Percentiles rank a stretch among this genome's conserved stretches.
Conservation (phyloP, 129 eudicot genomes). For the Lonicera japonica region DNA sequence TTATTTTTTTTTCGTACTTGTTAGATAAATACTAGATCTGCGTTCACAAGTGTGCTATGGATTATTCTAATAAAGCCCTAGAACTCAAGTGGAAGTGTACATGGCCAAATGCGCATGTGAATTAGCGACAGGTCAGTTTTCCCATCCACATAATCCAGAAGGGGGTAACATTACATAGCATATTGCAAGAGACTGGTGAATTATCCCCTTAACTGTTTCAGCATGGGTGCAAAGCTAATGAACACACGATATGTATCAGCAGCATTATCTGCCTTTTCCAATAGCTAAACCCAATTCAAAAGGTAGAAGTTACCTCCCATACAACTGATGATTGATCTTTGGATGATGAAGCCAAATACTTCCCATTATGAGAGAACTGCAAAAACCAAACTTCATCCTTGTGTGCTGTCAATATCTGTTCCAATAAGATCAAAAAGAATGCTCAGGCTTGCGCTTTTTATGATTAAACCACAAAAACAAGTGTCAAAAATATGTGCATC, state of each 20-base stretch:
- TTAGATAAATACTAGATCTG: no score
- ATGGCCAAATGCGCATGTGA: no score
- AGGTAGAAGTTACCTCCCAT: slow-evolving; percentile 25
- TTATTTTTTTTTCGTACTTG: no score
- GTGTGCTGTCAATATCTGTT: slow-evolving; percentile 32
- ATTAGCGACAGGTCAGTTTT: no score
- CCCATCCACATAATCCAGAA: no score
- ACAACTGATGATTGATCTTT: slow-evolving; percentile 28
- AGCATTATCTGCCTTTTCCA: neutral
- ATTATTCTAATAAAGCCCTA: no score
- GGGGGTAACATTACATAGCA: no score
- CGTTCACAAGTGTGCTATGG: no score
- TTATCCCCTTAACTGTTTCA: no score
- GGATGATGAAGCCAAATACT: slow-evolving; percentile 42
- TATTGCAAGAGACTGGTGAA: no score
- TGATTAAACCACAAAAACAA: neutral
- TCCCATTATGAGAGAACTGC: slow-evolving; percentile 40
- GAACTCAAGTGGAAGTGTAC: no score
- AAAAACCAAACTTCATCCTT: slow-evolving; percentile 43
- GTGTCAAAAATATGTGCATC: neutral
- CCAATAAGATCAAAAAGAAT: neutral
- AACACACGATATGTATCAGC: neutral
- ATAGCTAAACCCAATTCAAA: neutral
- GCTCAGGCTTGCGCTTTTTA: neutral
- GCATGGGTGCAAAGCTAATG: no score